phyloP scores from a whole-genome alignment of 768 basidiomycete genomes.

The Naematelia aurantialba region DNA sequence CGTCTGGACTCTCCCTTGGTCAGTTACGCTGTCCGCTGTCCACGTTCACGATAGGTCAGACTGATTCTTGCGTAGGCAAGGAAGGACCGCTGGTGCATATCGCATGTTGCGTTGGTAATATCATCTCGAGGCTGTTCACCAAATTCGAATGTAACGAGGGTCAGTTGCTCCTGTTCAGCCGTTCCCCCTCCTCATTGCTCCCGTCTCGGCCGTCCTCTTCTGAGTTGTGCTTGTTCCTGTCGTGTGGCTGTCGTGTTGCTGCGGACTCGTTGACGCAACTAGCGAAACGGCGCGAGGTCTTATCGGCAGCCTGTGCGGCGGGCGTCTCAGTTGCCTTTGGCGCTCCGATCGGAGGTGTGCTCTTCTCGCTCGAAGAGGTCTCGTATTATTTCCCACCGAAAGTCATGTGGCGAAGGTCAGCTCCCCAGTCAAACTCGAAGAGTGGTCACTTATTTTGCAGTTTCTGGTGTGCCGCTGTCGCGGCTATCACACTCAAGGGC shows the following conservation, averaged over 20 bases:
- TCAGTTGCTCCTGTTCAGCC: slow-evolving; percentile 48
- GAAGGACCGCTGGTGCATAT: slow-evolving; percentile 92
- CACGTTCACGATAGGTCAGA: not conserved
- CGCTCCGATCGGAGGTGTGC: slow-evolving; percentile 70
- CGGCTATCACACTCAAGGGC: slow-evolving; percentile 71
- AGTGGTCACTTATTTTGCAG: slow-evolving; percentile 49
- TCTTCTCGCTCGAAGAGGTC: slow-evolving; percentile 77
- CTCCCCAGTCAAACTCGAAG: not conserved
- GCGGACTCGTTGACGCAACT: not conserved
- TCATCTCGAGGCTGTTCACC: slow-evolving; percentile 72
- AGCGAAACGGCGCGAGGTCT: slow-evolving; percentile 90
- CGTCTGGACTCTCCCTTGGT: slow-evolving; percentile 84
- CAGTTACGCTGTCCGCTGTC: slow-evolving; percentile 28
- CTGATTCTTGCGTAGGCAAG: slow-evolving; percentile 56
- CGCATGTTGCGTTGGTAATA: slow-evolving; percentile 87
- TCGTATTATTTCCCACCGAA: slow-evolving; percentile 96
- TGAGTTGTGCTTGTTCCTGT: not conserved
- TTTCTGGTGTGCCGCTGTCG: slow-evolving; percentile 85
- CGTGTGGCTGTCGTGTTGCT: too few species aligned
- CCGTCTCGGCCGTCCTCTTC: slow-evolving; percentile 5
- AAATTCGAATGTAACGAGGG: slow-evolving; percentile 98
- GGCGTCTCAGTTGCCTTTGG: slow-evolving; percentile 92
- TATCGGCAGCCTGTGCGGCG: slow-evolving; percentile 93
- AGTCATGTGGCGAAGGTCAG: slow-evolving; percentile 86
- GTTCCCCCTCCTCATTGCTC: too few species aligned